Evolutionary conservation across 345 rosid species (phyloP).

Genomic region (Gossypium anomalum): DNA sequence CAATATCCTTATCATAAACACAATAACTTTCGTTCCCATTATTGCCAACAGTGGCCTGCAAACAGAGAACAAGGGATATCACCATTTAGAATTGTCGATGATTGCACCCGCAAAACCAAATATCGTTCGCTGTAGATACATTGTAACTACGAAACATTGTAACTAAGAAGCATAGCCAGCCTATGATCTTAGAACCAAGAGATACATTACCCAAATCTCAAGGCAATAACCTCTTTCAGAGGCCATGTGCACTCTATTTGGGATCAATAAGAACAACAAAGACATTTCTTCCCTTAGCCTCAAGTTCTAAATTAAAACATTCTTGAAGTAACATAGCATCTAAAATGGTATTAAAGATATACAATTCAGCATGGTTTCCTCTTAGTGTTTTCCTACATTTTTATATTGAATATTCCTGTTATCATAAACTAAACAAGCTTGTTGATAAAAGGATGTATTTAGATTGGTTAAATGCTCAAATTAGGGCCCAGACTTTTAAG

Average conservation of each 20-base stretch:
- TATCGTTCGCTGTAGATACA: neutral
- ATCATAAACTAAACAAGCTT: no score
- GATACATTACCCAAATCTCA: neutral
- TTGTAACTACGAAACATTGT: neutral
- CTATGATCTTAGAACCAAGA: neutral
- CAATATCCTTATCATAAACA: constrained; percentile 68
- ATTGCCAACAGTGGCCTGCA: constrained; percentile 35
- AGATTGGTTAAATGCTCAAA: no score
- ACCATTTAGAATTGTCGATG: neutral
- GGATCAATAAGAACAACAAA: neutral
- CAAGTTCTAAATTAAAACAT: neutral
- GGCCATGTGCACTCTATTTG: neutral
- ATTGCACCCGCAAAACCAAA: no score
- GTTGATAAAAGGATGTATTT: no score
- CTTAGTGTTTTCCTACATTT: no score
- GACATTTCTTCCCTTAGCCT: neutral
- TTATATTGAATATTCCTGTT: no score
- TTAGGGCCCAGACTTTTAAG: no score
- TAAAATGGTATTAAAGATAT: neutral
- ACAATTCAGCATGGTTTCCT: neutral
- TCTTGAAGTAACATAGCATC: neutral
- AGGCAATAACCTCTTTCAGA: neutral
- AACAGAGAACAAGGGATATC: neutral
- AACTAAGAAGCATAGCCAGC: neutral
- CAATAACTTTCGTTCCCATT: constrained; percentile 41